Percentiles rank a stretch among this genome's conserved stretches.
Conservation (phyloP, 192 early-diverging fungal genomes). For the Gamsiella multidivaricata region DNA sequence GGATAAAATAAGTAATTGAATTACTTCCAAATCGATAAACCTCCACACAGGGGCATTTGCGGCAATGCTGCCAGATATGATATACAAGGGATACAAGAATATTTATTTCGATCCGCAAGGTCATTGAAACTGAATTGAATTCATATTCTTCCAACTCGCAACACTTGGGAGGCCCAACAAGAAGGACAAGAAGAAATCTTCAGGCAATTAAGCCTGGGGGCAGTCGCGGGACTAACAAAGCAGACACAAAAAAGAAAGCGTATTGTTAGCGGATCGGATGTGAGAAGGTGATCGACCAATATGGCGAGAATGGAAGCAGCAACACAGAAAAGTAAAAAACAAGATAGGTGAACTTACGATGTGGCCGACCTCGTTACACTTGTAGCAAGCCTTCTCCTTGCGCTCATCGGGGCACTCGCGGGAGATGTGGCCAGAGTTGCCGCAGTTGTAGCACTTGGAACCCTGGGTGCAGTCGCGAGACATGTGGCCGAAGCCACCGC, state of each 20-base stretch:
- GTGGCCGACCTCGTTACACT: slow-evolving; percentile 65
- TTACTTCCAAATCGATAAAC: background rate
- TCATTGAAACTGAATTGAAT: background rate
- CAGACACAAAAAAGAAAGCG: background rate
- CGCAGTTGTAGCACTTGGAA: slow-evolving; percentile 61
- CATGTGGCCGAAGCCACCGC: slow-evolving; percentile 56
- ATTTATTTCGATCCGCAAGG: slow-evolving; percentile 7
- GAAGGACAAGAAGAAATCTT: slow-evolving; percentile 4
- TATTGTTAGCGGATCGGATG: background rate
- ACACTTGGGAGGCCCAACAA: slow-evolving; percentile 38
- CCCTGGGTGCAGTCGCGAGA: slow-evolving; percentile 49
- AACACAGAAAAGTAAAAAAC: too few species aligned
- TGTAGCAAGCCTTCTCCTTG: slow-evolving; percentile 67
- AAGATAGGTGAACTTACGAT: too few species aligned
- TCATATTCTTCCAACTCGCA: slow-evolving; percentile 45
- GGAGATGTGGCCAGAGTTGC: slow-evolving; percentile 53
- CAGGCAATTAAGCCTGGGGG: slow-evolving; percentile 44
- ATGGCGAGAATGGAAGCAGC: too few species aligned
- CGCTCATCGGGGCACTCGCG: slow-evolving; percentile 56
- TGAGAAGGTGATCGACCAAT: too few species aligned
- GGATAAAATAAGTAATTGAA: background rate
- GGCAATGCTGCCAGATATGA: too few species aligned
- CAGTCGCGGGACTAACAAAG: slow-evolving; percentile 42
- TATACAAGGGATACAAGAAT: too few species aligned
- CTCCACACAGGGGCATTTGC: too few species aligned